Evolutionary conservation across 805 yeast genomes (phyloP), one percentile per base, ranked within the genome.

Genomic region (Yamadazyma endophytica): DNA sequence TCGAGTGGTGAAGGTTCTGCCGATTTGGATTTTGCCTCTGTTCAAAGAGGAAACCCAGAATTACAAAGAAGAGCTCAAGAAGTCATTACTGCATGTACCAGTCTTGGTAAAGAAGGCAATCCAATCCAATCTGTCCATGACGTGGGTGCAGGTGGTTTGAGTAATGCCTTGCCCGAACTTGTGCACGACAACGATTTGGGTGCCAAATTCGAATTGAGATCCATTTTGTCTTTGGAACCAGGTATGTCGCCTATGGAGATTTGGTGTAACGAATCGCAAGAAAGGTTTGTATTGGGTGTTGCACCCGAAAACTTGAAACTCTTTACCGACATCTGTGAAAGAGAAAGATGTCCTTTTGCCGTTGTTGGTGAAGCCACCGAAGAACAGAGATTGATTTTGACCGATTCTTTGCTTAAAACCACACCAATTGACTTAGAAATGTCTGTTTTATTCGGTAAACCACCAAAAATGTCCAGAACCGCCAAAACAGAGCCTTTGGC

Each of bases 241-340:
- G 95, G 97, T 36, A 87, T 92, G 97, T 90, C 97, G 4, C 97
- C 99, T 34, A 86, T 92, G 95, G 98, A 92, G 68, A 87, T 92
- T 43, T 92, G 99, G 99, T 92, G 99, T 75, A 90, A 95, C 50
- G 98, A 92, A 64, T 92, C 97, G 2, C 99, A 92, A 66, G 99
- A 92, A 62, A 80, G 99, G 60, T 92, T 89, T 50, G 99, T 92
- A 15, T 62, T 92, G 48, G 97, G 96, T 44, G 95, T 92, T 40
- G 73, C 87, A 11, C 85, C 85, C 33, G 79, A 77, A 39, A 84
- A 88, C 54, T 62, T 90, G 37, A 75, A 75, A 5, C 46, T 67
- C 14, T 92, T 92, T 63, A 75, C 77, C 51, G 74, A 70, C 33
- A 81, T 92, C 33, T 92, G 97, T 70, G 76, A 75, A 49, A 82